Conservation (phyloP, 768 basidiomycete species). For the Cystobasidium onofrii region DNA sequence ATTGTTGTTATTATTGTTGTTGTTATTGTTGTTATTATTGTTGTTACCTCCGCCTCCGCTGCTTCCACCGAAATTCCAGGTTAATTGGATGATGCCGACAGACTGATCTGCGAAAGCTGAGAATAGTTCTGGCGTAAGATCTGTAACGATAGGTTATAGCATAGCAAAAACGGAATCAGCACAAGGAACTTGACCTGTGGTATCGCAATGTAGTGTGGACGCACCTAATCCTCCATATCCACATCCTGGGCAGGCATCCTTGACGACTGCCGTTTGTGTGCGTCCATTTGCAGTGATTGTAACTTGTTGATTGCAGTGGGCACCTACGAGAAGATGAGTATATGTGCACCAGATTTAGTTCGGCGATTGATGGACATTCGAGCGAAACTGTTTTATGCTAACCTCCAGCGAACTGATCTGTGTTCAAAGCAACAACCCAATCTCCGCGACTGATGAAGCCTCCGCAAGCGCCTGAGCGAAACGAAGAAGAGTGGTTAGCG, state of each 20-base stretch:
- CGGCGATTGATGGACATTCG: too few relatives aligned
- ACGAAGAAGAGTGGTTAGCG: background rate
- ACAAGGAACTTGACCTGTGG: too few relatives aligned
- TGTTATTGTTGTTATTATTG: background rate
- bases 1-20: background rate
- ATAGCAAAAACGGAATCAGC: background rate
- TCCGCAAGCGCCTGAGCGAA: background rate
- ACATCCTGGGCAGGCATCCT: slow-evolving; percentile 21
- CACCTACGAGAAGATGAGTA: background rate
- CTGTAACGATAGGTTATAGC: background rate
- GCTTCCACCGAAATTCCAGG: slow-evolving; percentile 7
- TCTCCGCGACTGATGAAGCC: background rate
- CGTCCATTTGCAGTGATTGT: slow-evolving; percentile 7
- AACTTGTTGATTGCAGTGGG: slow-evolving; percentile 25
- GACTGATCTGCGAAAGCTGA: slow-evolving; percentile 8
- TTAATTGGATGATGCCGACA: background rate
- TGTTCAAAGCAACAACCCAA: slow-evolving; percentile 23
- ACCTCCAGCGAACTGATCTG: slow-evolving; percentile 16
- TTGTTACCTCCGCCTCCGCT: background rate
- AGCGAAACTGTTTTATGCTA: background rate
- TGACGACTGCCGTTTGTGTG: background rate
- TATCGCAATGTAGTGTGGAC: background rate
- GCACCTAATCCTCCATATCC: background rate
- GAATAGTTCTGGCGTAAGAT: slow-evolving; percentile 16
- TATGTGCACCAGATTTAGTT: too few relatives aligned